A percentile compares a stretch with the other conserved stretches of the same genome.
These are phyloP conservation scores for Sisymbrium irio DNA, from an alignment of 345 rosid genomes.

Conservation along the genomic window DNA sequence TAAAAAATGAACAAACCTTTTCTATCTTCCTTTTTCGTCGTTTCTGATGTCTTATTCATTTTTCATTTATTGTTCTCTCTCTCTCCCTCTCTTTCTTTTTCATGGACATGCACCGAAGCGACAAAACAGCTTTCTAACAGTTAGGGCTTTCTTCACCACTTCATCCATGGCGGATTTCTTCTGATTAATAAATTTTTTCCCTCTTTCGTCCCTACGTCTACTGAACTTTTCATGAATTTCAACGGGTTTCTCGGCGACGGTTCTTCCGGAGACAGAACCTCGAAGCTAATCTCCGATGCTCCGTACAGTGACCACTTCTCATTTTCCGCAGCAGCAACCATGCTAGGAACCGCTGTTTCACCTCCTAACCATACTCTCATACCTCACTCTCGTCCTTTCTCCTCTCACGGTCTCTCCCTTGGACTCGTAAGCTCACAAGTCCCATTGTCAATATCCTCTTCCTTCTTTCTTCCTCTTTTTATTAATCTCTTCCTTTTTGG, in stretches of 20 bases:
- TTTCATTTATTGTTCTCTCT: neutral
- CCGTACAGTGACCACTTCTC: conserved; percentile 32
- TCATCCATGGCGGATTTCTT: conserved; percentile 35
- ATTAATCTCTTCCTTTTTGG: neutral
- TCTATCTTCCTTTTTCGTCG: conserved; percentile 21
- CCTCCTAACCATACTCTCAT: conserved; percentile 24
- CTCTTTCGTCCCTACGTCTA: neutral
- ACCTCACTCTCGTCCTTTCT: conserved; percentile 28
- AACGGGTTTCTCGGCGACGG: conserved; percentile 32
- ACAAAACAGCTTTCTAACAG: conserved; percentile 40
- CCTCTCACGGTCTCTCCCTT: conserved; percentile 44
- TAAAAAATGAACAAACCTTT: neutral
- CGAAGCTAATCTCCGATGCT: conserved; percentile 32
- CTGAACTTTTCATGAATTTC: conserved; percentile 34
- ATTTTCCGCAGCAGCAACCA: conserved; percentile 13
- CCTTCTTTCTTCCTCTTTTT: neutral
- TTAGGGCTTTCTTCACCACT: conserved; percentile 33
- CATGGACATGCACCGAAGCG: conserved; percentile 36
- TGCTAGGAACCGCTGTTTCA: conserved; percentile 29
- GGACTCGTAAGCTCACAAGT: conserved; percentile 33
- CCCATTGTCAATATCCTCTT: neutral
- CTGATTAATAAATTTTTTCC: neutral
- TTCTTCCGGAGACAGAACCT: conserved; percentile 10
- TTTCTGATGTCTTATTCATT: neutral
- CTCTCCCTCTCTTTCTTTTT: conserved; percentile 13